Percentiles rank a stretch among this genome's conserved stretches.
These are phyloP conservation scores for Helminthosporium solani DNA, from an alignment of 2,329 filamentous ascomycete species.

Conservation along the genomic window DNA sequence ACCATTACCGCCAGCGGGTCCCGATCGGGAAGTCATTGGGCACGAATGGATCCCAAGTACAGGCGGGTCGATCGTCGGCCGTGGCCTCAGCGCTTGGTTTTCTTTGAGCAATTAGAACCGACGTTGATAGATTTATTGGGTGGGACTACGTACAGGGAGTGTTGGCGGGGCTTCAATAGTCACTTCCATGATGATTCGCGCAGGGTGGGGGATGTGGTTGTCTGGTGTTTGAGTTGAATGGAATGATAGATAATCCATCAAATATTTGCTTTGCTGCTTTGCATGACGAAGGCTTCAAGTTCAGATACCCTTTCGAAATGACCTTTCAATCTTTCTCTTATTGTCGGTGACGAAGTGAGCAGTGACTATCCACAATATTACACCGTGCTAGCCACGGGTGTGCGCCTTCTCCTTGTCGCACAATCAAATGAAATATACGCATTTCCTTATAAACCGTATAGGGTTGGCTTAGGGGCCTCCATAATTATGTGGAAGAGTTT, in stretches of 20 bases:
- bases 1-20: conserved; percentile 21
- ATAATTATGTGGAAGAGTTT: too few relatives aligned
- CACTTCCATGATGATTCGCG: conserved; percentile 64
- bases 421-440: too few relatives aligned
- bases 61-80: conserved; percentile 17
- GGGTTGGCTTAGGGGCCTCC: too few relatives aligned
- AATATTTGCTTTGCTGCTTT: too few relatives aligned
- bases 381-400: too few relatives aligned
- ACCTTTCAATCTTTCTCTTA: too few relatives aligned
- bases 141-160: conserved; percentile 55
- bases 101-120: conserved; percentile 60
- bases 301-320: too few relatives aligned
- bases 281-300: too few relatives aligned
- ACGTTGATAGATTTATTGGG: conserved; percentile 48
- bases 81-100: conserved; percentile 52
- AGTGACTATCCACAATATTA: too few relatives aligned
- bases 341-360: too few relatives aligned
- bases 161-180: conserved; percentile 61
- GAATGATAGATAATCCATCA: neutral
- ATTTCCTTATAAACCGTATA: too few relatives aligned
- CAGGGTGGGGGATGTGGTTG: conserved; percentile 61
- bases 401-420: too few relatives aligned
- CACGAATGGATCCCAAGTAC: conserved; percentile 22
- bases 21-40: conserved; percentile 26
- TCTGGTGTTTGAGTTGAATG: conserved; percentile 50